These are phyloP conservation scores for Plasmopara viticola DNA, from an alignment of 352 stramenopile genomes.

Conservation along the genomic window DNA sequence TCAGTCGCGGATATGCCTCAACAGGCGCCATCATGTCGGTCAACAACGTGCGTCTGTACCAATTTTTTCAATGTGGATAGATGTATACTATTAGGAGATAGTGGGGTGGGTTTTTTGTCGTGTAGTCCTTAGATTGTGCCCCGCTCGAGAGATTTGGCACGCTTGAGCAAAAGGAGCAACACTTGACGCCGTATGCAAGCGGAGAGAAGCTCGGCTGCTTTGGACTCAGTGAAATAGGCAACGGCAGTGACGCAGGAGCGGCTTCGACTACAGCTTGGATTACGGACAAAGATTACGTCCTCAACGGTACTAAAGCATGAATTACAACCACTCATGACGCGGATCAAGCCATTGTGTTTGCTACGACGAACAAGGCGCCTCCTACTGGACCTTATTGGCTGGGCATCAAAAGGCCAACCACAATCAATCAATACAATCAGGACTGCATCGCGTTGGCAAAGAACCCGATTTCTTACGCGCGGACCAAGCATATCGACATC, in stretches of 20 bases:
- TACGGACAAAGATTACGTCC: slow-evolving; percentile 87
- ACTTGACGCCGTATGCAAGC: slow-evolving; percentile 84
- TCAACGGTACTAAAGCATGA: slow-evolving; percentile 97
- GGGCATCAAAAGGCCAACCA: too few relatives aligned
- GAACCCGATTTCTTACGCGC: too few relatives aligned
- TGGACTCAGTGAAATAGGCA: slow-evolving; percentile 89
- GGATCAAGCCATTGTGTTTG: slow-evolving; percentile 93
- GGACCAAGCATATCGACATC: too few relatives aligned
- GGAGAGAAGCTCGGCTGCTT: slow-evolving; percentile 94
- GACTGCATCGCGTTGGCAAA: too few relatives aligned
- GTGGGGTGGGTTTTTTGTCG: not conserved
- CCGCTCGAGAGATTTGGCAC: slow-evolving; percentile 93
- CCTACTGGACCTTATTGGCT: too few relatives aligned
- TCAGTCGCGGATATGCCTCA: slow-evolving; percentile 92
- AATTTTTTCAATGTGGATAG: too few relatives aligned
- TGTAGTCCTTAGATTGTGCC: slow-evolving; percentile 92
- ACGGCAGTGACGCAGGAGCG: slow-evolving; percentile 91
- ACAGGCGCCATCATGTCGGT: slow-evolving; percentile 96
- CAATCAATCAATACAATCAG: too few relatives aligned
- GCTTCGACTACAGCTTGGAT: slow-evolving; percentile 87
- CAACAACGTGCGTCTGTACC: slow-evolving; percentile 69
- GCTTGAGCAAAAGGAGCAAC: slow-evolving; percentile 87
- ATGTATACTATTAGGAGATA: too few relatives aligned
- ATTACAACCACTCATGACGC: slow-evolving; percentile 95
- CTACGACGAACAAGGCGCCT: slow-evolving; percentile 91